These are phyloP conservation scores for Thuidium tamariscinum DNA, from an alignment of 225 moss, liverwort and hornwort genomes.

Conservation along the genomic window DNA sequence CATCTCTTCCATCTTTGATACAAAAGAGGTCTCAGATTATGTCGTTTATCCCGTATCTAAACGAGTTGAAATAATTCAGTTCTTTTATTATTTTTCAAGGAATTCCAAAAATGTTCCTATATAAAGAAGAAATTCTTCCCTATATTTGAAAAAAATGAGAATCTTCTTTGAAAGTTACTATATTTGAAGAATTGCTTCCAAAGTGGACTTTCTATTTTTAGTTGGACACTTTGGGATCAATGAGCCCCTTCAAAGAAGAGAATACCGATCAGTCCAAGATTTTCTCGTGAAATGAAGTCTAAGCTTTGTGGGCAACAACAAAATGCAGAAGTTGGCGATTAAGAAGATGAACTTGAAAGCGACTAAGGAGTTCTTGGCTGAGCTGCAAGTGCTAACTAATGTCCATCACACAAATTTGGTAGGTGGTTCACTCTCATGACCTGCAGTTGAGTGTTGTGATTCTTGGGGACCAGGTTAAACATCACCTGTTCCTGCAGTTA, in stretches of 20 bases:
- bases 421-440: background rate
- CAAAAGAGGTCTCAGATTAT: background rate
- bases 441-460: background rate
- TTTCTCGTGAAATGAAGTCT: background rate
- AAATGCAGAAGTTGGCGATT: slow-evolving; percentile 73
- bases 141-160: background rate
- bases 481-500: background rate
- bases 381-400: slow-evolving; percentile 89
- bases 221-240: background rate
- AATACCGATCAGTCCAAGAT: background rate
- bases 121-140: background rate
- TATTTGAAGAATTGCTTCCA: background rate
- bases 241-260: background rate
- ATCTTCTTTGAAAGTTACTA: background rate
- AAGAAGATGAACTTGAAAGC: slow-evolving; percentile 91
- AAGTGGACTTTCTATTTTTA: background rate
- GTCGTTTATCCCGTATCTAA: background rate
- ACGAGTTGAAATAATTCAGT: background rate
- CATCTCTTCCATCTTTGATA: background rate
- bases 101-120: background rate
- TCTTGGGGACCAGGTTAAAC: background rate
- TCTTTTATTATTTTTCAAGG: background rate
- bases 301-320: background rate
- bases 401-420: slow-evolving; percentile 99
- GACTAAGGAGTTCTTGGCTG: slow-evolving; percentile 84